Evolutionary conservation across 2,329 filamentous ascomycete genomes (phyloP), one percentile per base, ranked within the genome.

Genomic region (Ampelomyces quisqualis): DNA sequence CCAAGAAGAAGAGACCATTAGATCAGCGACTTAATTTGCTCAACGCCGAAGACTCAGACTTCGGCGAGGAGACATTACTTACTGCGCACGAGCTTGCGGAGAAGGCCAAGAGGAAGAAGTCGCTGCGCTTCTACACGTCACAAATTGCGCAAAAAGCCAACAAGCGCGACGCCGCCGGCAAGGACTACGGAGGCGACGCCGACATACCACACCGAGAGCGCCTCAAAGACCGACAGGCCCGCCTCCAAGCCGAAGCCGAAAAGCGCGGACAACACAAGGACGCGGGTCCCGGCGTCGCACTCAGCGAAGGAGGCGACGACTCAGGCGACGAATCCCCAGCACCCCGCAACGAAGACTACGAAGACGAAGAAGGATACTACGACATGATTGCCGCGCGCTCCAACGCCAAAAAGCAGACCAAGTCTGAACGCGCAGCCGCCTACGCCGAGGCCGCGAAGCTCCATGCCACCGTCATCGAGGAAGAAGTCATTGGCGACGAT

Each of bases 101-200:
- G 60, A 98, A 98, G 71, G 87, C 85, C 0, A 80, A 82, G 45
- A 87, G 87, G 69, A 95, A 93, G 77, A 95, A 94, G 76, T 89
- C 82, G 51, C 79, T 98, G 43, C 86, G 90, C 49, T 98, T 98
- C 77, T 98, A 98, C 78, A 97, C 94, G 2, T 95, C 90, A 3
- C 93, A 98, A 67, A 93, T 98, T 53, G 86, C 88, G 19, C 91
- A 97, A 67, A 97, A 96, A 71, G 83, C 88, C 41, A 95, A 89
- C 73, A 90, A 88, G 66, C 88, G 88, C 40, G 81, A 83, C 5
- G 81, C 77, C 21, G 85, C 85, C 26, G 85, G 86, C 28, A 80
- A 83, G 47, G 83, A 87, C 43, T 81, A 84, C 1, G 88, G 88
- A 53, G 88, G 88, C 55, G 88, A 94, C 63, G 77, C 80, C 54